Base-by-base conservation (phyloP, 139 green algal genomes). In the Astrephomene gubernaculifera region DNA sequence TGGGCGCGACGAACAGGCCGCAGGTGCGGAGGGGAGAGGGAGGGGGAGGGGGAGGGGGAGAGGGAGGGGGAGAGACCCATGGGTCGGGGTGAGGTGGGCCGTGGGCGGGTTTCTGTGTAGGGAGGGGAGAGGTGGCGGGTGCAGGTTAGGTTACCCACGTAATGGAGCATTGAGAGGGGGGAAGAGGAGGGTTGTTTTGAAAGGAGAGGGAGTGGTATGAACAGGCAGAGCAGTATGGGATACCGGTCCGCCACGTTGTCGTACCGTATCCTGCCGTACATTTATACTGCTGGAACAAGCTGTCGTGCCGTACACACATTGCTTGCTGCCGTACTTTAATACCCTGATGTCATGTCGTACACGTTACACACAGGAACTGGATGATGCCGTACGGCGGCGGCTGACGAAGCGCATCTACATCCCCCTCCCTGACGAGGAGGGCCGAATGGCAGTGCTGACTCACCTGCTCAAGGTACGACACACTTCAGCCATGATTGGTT, bases 321-420 rank as follows among this genome's bases (percentile, higher is more conserved):
- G n/a, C n/a, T n/a, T n/a, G n/a, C n/a, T n/a, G n/a, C n/a, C n/a
- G n/a, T n/a, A n/a, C n/a, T n/a, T n/a, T n/a, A n/a, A n/a, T n/a
- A n/a, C n/a, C n/a, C n/a, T n/a, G n/a, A n/a, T n/a, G n/a, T n/a
- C n/a, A n/a, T n/a, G n/a, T n/a, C n/a, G 36, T 17, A 71, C 29
- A 8, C 10, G 36, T 83, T 71, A 35, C 19, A 14, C 10, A 22
- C 67, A 90, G 71, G 93, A 96, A 70, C 71, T 96, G 45, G 93
- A 96, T 54, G 90, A 95, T 79, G 93, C 93, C 1, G 93, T 95
- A 52, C 86, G 90, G 35, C 81, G 93, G 63, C 85, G 93, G 1
- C 84, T 96, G 39, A 90, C 91, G 24, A 95, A 95, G 86, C 90
- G 93, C 64, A 95, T 96, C 82, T 94, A 94, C 90, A 93, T 96